Conservation (phyloP, 2,329 filamentous ascomycete species). For the Claviceps sp. region DNA sequence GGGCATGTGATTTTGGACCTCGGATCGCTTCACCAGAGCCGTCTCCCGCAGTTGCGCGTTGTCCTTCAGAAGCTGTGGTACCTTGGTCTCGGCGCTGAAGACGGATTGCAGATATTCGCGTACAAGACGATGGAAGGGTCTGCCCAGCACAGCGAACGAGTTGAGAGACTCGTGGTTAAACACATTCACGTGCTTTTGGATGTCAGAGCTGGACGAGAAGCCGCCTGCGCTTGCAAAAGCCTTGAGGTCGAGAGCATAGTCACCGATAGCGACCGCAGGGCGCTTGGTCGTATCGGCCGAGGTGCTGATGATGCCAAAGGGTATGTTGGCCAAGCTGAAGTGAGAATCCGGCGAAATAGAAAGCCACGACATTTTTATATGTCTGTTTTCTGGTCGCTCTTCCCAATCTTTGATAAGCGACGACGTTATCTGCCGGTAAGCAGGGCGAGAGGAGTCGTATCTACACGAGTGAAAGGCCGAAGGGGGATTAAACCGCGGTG, state of each 20-base stretch:
- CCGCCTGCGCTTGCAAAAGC: slow-evolving; percentile 38
- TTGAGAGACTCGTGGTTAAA: slow-evolving; percentile 19
- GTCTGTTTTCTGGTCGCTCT: not conserved
- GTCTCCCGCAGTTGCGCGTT: slow-evolving; percentile 18
- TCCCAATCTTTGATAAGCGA: not conserved
- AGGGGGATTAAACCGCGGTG: not conserved
- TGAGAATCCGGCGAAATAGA: slow-evolving; percentile 12
- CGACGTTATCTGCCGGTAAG: not conserved
- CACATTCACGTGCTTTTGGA: slow-evolving; percentile 13
- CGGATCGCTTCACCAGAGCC: slow-evolving; percentile 19
- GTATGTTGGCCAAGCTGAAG: slow-evolving; percentile 70
- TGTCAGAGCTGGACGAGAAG: slow-evolving; percentile 18
- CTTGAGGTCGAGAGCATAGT: slow-evolving; percentile 56
- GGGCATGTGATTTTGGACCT: slow-evolving; percentile 56
- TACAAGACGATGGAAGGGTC: slow-evolving; percentile 54
- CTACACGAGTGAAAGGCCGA: not conserved
- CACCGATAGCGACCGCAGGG: slow-evolving; percentile 59
- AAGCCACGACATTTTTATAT: slow-evolving; percentile 13
- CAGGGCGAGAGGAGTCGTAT: not conserved
- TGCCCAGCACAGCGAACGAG: slow-evolving; percentile 39
- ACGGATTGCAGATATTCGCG: slow-evolving; percentile 56
- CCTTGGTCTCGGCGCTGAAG: slow-evolving; percentile 38
- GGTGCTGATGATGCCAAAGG: slow-evolving; percentile 70
- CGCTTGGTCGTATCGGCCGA: slow-evolving; percentile 40
- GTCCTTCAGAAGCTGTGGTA: slow-evolving; percentile 21